Evolutionary conservation across 208 protist species (phyloP).

Genomic region (Jaenimonas drosophilae): DNA sequence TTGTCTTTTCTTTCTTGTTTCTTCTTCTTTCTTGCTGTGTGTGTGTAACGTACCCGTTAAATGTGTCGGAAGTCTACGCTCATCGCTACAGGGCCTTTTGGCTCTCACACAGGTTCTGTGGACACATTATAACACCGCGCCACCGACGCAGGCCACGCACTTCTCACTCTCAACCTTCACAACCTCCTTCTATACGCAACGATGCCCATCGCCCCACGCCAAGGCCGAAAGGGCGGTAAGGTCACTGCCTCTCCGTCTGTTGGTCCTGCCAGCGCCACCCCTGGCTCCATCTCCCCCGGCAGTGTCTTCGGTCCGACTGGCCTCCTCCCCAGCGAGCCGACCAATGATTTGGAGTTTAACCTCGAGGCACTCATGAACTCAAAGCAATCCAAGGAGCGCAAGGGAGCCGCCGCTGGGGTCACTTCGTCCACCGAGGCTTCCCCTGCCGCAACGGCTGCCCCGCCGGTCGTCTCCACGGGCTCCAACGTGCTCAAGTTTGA

Average conservation of each 20-base stretch:
- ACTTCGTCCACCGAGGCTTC: conserved; percentile 15
- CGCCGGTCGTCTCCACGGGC: conserved; percentile 5
- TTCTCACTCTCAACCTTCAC: background rate
- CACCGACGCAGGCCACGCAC: background rate
- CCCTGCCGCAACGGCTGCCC: background rate
- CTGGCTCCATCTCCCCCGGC: conserved; percentile 40
- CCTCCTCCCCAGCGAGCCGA: conserved; percentile 3
- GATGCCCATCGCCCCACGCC: conserved; percentile 70
- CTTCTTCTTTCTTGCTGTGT: background rate
- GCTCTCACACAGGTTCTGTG: background rate
- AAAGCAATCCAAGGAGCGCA: conserved; percentile 14
- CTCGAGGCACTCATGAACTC: conserved; percentile 32
- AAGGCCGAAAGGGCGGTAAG: conserved; percentile 83
- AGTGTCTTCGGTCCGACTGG: conserved; percentile 18
- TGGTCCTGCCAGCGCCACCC: conserved; percentile 21
- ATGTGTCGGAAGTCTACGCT: background rate
- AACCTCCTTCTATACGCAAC: background rate
- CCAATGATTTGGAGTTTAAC: conserved; percentile 20
- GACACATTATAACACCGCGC: background rate
- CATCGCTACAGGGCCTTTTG: background rate
- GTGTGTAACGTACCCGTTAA: background rate
- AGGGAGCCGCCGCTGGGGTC: background rate
- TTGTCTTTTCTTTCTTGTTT: conserved; percentile 7
- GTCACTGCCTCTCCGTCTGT: conserved; percentile 47
- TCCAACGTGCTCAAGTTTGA: conserved; percentile 82